Evolutionary conservation across 495 filamentous ascomycete genomes (phyloP), one percentile per base, ranked within the genome.

Genomic region (Usnea hakonensis): DNA sequence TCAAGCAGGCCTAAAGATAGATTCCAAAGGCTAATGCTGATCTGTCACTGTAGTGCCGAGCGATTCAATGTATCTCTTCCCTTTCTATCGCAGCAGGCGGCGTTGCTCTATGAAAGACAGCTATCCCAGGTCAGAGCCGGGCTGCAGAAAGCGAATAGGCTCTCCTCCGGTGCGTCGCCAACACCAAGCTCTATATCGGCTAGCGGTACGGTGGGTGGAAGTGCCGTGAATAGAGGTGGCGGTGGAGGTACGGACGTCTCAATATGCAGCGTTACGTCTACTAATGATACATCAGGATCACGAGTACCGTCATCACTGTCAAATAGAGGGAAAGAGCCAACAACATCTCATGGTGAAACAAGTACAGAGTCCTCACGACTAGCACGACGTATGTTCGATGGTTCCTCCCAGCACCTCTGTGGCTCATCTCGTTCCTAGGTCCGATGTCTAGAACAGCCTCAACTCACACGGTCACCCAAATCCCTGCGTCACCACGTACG

Each of bases 81-180:
- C 30, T 98, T 97, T 71, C 77, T 98, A 10, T 84, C 96, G 7
- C 92, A 97, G 71, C 90, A 97, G 72, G 90, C 90, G 64, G 90
- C 90, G 75, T 97, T 91, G 87, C 85, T 97, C 3, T 95, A 95
- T 68, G 91, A 98, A 74, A 84, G 88, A 48, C 90, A 97, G 73
- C 79, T 95, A 9, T 87, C 87, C 0, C 88, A 96, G 71, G 88
- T 96, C 40, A 84, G 89, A 66, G 90, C 90, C 9, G 92, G 97
- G 75, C 91, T 98, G 83, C 83, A 87, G 55, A 93, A 86, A 74
- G 86, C 88, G 35, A 79, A 82, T 32, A 77, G 74, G 36, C 73
- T 77, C 30, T 78, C 77, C 37, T 75, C 71, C 36, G 71, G 78
- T 5, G 69, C 78, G 2, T 77, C 77, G 16, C 77, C 79, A 23